phyloP scores from a whole-genome alignment of 768 basidiomycete genomes.

The Kwoniella newhampshirensis region DNA sequence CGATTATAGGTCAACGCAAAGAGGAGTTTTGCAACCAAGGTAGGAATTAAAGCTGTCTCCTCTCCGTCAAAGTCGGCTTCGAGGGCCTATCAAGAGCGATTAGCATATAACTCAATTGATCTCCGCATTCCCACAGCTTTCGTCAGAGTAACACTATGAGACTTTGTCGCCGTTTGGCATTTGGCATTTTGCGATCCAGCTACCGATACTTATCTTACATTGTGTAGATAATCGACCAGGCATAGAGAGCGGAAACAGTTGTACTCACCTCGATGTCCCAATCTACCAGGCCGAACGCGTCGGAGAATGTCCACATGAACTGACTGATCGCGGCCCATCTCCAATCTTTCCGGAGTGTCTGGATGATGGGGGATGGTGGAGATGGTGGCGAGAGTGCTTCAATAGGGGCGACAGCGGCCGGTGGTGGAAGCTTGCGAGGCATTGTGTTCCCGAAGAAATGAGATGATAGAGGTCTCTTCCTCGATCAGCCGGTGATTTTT shows the following conservation, averaged over 20 bases:
- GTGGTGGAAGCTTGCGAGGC: constrained; percentile 29
- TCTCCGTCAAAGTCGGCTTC: constrained; percentile 48
- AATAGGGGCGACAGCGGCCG: constrained; percentile 31
- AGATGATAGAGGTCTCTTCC: too few relatives aligned
- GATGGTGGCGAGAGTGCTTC: constrained; percentile 30
- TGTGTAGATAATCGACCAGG: too few relatives aligned
- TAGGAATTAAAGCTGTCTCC: constrained; percentile 37
- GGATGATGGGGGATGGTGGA: constrained; percentile 48
- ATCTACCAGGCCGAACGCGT: constrained; percentile 69
- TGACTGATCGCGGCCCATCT: constrained; percentile 90
- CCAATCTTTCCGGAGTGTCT: constrained; percentile 71
- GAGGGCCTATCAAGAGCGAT: constrained; percentile 28
- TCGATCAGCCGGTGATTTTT: too few relatives aligned
- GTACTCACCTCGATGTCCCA: constrained; percentile 59
- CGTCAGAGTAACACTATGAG: too few relatives aligned
- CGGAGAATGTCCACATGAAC: constrained; percentile 81
- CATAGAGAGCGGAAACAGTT: too few relatives aligned
- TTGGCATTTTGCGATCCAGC: too few relatives aligned
- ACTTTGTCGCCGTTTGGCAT: too few relatives aligned
- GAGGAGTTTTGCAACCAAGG: constrained; percentile 47
- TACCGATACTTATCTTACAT: too few relatives aligned
- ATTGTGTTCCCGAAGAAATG: constrained; percentile 10
- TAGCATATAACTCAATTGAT: too few relatives aligned
- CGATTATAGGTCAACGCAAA: constrained; percentile 52
- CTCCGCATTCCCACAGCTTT: too few relatives aligned